Conservation (phyloP, 1,284 basidiomycete species). For the Golubevia sp. region DNA sequence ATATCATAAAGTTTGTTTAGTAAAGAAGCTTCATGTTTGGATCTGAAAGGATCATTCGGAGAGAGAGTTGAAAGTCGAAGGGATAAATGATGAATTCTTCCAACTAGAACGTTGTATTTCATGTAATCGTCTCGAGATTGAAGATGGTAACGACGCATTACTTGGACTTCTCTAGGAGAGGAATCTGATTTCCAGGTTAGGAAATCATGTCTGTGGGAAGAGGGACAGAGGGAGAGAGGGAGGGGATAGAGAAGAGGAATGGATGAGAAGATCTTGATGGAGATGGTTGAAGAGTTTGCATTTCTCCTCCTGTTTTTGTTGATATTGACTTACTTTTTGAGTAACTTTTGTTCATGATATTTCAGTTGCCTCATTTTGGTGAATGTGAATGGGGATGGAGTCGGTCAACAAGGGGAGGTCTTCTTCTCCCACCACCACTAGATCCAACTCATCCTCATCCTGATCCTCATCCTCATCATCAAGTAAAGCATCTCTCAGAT, state of each 20-base stretch:
- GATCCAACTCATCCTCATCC: no score
- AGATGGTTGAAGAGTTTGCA: neutral
- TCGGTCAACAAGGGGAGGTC: no score
- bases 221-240: neutral
- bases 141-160: conserved; percentile 89
- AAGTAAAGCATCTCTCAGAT: no score
- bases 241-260: conserved; percentile 2
- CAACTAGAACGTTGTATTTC: conserved; percentile 94
- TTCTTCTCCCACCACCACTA: no score
- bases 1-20: conserved; percentile 97
- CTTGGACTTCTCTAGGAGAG: conserved; percentile 85
- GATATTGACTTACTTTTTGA: conserved; percentile 57
- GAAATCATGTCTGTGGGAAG: conserved; percentile 54
- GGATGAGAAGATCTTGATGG: neutral
- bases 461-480: no score
- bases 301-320: no score
- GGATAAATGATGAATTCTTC: conserved; percentile 80
- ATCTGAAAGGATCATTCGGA: conserved; percentile 83
- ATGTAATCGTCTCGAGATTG: conserved; percentile 68
- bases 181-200: conserved; percentile 95
- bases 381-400: no score
- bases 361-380: conserved; percentile 57
- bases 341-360: conserved; percentile 58
- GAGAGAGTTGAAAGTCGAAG: conserved; percentile 87
- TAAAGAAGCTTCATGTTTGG: conserved; percentile 81